Evolutionary conservation across 164 flowering plant genomes (phyloP).

Genomic region (Vitis rotundifolia): DNA sequence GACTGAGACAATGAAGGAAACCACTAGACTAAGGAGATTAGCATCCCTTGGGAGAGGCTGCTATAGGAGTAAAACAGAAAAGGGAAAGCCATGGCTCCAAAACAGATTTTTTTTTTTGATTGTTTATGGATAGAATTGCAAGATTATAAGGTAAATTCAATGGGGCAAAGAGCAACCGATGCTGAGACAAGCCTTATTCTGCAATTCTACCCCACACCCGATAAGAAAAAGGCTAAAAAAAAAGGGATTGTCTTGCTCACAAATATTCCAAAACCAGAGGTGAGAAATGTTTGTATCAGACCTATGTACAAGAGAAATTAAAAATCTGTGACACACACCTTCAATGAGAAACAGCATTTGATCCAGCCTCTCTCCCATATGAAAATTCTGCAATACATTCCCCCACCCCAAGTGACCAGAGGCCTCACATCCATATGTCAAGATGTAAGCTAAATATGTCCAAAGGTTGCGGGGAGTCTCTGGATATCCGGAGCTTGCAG

Average conservation of each 20-base stretch:
- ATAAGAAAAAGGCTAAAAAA: slow-evolving; percentile 3
- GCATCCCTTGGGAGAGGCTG: too few species aligned
- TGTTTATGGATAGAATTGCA: slow-evolving; percentile 11
- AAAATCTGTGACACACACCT: slow-evolving; percentile 20
- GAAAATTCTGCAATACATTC: too few species aligned
- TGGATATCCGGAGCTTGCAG: slow-evolving; percentile 23
- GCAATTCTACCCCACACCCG: slow-evolving; percentile 28
- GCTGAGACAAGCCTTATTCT: slow-evolving; percentile 12
- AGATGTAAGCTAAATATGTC: slow-evolving; percentile 14
- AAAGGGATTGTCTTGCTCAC: slow-evolving; percentile 6
- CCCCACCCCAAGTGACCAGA: too few species aligned
- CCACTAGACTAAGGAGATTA: not conserved
- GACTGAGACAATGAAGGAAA: not conserved
- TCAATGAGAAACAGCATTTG: not conserved
- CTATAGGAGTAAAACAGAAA: not conserved
- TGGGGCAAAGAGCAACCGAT: not conserved
- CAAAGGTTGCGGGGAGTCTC: slow-evolving; percentile 20
- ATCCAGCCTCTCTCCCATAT: not conserved
- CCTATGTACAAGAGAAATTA: slow-evolving; percentile 19
- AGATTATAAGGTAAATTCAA: slow-evolving; percentile 8
- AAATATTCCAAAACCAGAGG: slow-evolving; percentile 7
- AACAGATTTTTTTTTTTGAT: not conserved
- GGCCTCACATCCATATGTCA: not conserved
- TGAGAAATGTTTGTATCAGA: slow-evolving; percentile 22
- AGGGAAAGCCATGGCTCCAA: not conserved